Evolutionary conservation across 331 rosid genomes (phyloP).

Genomic region (Quercus lobata): DNA sequence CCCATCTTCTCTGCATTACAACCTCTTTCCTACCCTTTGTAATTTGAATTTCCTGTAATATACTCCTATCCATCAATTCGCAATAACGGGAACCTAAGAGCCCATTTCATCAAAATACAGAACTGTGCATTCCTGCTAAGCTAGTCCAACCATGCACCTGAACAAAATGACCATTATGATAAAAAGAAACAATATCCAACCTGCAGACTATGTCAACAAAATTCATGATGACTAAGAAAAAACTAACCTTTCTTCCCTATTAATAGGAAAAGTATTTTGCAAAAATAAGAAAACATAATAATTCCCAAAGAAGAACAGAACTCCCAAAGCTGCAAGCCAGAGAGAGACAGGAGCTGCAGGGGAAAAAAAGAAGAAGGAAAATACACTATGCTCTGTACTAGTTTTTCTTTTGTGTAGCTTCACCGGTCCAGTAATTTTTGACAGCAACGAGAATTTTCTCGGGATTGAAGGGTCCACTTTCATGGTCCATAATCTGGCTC

Average conservation of each 20-base stretch:
- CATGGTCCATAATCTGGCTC: constrained; percentile 85
- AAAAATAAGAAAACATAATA: background rate
- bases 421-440: constrained; percentile 84
- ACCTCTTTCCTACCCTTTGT: too few relatives aligned
- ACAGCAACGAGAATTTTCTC: constrained; percentile 83
- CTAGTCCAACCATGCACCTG: too few relatives aligned
- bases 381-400: constrained; percentile 13
- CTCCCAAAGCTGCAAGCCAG: background rate
- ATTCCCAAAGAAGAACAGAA: background rate
- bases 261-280: background rate
- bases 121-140: background rate
- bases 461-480: constrained; percentile 87
- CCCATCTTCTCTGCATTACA: too few relatives aligned
- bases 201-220: background rate
- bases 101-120: background rate
- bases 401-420: constrained; percentile 23
- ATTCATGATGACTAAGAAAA: background rate
- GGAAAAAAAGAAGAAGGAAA: background rate
- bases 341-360: background rate
- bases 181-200: background rate
- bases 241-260: background rate
- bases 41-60: background rate
- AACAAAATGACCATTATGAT: background rate
- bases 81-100: background rate
- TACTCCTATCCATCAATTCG: background rate